These are phyloP conservation scores for Escallonia rubra DNA, from an alignment of 129 eudicot species.

Conservation along the genomic window DNA sequence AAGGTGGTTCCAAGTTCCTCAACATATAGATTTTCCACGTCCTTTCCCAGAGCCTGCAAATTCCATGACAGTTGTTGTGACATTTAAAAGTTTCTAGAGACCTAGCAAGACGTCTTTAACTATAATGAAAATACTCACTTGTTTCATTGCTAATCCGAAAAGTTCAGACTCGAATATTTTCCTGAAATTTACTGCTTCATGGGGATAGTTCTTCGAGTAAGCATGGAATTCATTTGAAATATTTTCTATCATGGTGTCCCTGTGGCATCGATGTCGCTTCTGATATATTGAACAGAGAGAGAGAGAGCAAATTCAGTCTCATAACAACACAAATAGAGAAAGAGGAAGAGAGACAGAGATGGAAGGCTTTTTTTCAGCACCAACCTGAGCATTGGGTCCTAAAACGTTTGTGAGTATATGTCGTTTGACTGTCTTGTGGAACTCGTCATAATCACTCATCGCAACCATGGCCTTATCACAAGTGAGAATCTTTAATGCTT, in stretches of 20 bases:
- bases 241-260: conserved; percentile 60
- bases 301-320: neutral
- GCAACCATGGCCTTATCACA: conserved; percentile 83
- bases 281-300: conserved; percentile 11
- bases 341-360: no score
- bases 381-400: conserved; percentile 90
- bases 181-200: conserved; percentile 55
- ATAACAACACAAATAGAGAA: neutral
- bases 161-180: conserved; percentile 69
- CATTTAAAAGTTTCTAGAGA: neutral
- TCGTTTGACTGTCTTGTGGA: conserved; percentile 56
- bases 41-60: conserved; percentile 52
- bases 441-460: conserved; percentile 80
- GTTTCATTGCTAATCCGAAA: conserved; percentile 73
- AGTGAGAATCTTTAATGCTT: conserved; percentile 69
- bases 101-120: neutral
- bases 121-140: conserved; percentile 38
- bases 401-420: conserved; percentile 48
- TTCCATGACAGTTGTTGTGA: neutral
- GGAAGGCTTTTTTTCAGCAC: neutral
- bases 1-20: conserved; percentile 49
- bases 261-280: conserved; percentile 59
- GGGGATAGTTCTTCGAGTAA: conserved; percentile 25
- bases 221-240: conserved; percentile 31
- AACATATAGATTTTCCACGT: conserved; percentile 49